Evolutionary conservation across 345 rosid genomes (phyloP), one percentile per base, ranked within the genome.

Genomic region (Conringia planisiliqua): DNA sequence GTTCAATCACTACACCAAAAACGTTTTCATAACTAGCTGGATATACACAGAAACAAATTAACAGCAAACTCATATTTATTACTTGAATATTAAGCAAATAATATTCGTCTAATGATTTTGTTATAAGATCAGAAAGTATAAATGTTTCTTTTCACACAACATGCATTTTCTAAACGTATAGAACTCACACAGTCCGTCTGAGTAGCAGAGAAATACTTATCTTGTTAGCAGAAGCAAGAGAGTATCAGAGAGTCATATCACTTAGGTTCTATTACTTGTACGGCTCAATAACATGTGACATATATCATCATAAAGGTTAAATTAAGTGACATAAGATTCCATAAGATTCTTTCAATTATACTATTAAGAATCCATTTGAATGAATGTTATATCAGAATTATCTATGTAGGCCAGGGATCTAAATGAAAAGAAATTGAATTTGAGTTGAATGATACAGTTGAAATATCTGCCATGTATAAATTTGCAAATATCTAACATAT

Each of bases 261-360:
- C 64, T 64, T 6, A 62, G 47, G 42, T 63, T 63, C 36, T 65
- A 16, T 68, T 51, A 68, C 79, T 68, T 75, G 74, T 72, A 75
- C 79, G 74, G 38, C 74, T 68, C 40, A 33, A 51, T 60, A 30
- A 60, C 69, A 61, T 59, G 27, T 61, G 79, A 51, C 79, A 75
- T 58, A 17, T 22, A 12, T 33, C 48, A 68, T 39, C 48, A 68
- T 39, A 26, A 44, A 47, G 22, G 51, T 67, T 66, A 66, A 39
- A 51, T 30, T 17, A 68, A 68, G 69, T 68, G 79, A 68, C 69
- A 68, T 29, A 68, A 40, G 73, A 59, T 59, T 75, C 62, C 46
- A 20, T 18, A 24, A 58, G 74, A 75, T 61, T 75, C 74, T 68
- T 75, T 16, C n/a, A 40, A 32, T n/a, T n/a, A 60, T 42, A 75